Percentiles rank a stretch among this genome's conserved stretches.
phyloP scores from a whole-genome alignment of 1,139 yeast species.

The Petasospora rhodanensis region DNA sequence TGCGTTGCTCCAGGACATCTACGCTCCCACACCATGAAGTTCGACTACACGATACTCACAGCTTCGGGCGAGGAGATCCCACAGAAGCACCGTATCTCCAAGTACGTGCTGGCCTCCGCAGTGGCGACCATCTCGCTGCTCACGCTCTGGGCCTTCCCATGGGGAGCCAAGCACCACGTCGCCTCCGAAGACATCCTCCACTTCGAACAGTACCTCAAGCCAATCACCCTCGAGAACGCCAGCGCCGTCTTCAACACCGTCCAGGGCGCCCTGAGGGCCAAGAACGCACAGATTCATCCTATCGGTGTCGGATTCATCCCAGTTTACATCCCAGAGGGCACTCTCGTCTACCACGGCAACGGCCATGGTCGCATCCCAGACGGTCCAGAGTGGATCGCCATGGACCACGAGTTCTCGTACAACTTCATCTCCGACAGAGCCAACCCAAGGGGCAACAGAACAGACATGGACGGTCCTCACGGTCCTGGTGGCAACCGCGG shows the following conservation, averaged over 20 bases:
- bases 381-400: constrained; percentile 52
- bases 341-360: constrained; percentile 47
- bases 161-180: background rate
- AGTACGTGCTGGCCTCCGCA: no score
- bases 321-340: constrained; percentile 51
- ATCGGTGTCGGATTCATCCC: constrained; percentile 54
- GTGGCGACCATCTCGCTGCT: background rate
- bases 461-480: constrained; percentile 12
- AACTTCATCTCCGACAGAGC: constrained; percentile 32
- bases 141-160: background rate
- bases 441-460: constrained; percentile 13
- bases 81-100: background rate
- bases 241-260: constrained; percentile 49
- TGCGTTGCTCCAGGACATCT: no score
- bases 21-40: no score
- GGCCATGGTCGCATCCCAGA: constrained; percentile 35
- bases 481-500: constrained; percentile 2
- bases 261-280: constrained; percentile 45
- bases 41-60: constrained; percentile 2
- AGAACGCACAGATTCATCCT: constrained; percentile 45
- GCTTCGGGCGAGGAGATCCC: background rate
- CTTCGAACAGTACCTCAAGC: constrained; percentile 2
- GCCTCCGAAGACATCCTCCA: background rate
- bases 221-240: constrained; percentile 34
- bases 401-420: constrained; percentile 54